phyloP scores from a whole-genome alignment of 139 green algal species.

The Picochlorum sp. region DNA sequence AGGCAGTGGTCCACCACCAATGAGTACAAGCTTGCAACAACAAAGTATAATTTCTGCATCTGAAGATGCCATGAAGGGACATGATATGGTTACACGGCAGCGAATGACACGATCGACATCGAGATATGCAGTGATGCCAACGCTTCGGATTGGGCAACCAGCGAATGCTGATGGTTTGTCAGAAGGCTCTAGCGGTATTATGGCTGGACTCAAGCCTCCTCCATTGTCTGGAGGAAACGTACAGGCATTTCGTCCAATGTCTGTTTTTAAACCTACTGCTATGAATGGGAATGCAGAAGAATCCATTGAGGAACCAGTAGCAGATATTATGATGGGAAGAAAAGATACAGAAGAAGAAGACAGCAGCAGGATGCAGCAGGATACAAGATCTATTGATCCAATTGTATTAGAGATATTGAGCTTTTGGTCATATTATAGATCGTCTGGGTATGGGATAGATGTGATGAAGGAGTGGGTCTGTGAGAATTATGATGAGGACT shows the following conservation, averaged over 20 bases:
- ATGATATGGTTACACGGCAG: not conserved
- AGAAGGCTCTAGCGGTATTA: not conserved
- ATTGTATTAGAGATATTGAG: conserved; percentile 6
- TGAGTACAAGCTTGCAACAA: not conserved
- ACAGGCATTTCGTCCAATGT: too few relatives aligned
- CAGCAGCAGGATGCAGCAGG: not conserved
- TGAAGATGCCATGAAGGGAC: not conserved
- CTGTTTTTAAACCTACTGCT: too few relatives aligned
- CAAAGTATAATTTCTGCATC: not conserved
- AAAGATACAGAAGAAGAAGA: not conserved
- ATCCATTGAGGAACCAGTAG: too few relatives aligned
- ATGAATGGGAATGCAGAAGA: too few relatives aligned
- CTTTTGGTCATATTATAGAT: conserved; percentile 10
- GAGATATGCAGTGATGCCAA: conserved; percentile 3
- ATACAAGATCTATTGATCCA: not conserved
- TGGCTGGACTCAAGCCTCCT: conserved; percentile 11
- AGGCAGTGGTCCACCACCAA: too few relatives aligned
- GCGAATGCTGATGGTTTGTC: too few relatives aligned
- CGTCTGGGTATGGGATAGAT: not conserved
- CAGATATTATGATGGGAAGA: too few relatives aligned
- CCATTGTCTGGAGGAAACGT: too few relatives aligned
- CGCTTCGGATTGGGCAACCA: not conserved
- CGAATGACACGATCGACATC: not conserved
- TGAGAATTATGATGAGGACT: conserved; percentile 9
- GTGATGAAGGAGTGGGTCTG: conserved; percentile 10